A percentile compares a stretch with the other conserved stretches of the same genome.
These are phyloP conservation scores for Schoenoplectus tabernaemontani DNA, from an alignment of 202 grass and related monocot species.

Conservation along the genomic window DNA sequence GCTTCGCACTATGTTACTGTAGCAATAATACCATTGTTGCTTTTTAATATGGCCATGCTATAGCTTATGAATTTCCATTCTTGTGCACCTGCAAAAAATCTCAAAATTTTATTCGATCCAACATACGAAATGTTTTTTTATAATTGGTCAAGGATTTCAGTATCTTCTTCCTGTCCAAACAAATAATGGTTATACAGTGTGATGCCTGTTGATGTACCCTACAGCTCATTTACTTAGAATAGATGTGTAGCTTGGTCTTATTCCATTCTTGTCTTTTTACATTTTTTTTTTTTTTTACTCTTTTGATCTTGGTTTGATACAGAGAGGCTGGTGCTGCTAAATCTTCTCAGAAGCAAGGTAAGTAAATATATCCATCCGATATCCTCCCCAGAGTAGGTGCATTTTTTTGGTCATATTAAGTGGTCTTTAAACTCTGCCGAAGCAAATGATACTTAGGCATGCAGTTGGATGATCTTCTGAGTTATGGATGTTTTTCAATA, in stretches of 20 bases:
- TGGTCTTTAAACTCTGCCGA: background rate
- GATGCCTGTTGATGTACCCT: background rate
- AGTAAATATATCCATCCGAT: conserved; percentile 1
- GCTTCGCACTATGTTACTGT: background rate
- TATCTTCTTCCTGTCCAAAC: background rate
- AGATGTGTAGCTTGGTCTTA: background rate
- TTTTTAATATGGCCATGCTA: background rate
- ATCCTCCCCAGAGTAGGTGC: conserved; percentile 2
- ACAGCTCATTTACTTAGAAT: background rate
- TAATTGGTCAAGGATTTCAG: background rate
- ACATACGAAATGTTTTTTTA: background rate
- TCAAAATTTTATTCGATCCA: background rate
- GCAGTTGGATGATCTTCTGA: background rate
- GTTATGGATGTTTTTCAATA: background rate
- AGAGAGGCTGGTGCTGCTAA: conserved; percentile 36
- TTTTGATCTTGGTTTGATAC: conserved; percentile 15
- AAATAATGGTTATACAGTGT: background rate
- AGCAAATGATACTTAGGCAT: background rate
- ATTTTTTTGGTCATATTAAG: background rate
- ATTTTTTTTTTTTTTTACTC: background rate
- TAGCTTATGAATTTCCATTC: background rate
- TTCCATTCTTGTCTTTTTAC: background rate
- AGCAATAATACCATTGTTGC: background rate
- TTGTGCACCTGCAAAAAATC: background rate
- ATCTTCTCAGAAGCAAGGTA: conserved; percentile 37